Conservation (phyloP, 441 rosid genomes). For the Breynia disticha region DNA sequence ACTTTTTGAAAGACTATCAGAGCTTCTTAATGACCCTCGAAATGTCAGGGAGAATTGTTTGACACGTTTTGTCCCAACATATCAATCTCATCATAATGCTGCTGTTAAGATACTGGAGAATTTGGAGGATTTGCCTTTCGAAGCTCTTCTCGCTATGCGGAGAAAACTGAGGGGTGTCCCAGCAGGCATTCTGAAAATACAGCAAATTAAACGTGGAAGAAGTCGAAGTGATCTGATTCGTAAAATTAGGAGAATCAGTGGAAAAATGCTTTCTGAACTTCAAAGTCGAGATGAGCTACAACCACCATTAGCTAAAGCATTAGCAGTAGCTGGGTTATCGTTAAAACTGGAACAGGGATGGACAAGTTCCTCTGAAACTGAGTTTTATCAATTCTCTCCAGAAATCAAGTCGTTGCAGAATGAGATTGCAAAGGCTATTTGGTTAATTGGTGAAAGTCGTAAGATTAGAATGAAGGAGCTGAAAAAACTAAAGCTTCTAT, state of each 20-base stretch:
- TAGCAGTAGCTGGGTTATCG: conserved; percentile 57
- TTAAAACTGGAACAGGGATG: conserved; percentile 31
- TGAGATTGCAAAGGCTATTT: conserved; percentile 63
- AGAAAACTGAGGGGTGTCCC: conserved; percentile 53
- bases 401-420: conserved; percentile 50
- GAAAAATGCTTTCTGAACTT: conserved; percentile 54
- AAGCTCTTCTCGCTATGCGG: conserved; percentile 52
- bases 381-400: conserved; percentile 40
- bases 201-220: conserved; percentile 19
- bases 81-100: conserved; percentile 30
- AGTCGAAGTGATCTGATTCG: conserved; percentile 35
- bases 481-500: conserved; percentile 37
- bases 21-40: conserved; percentile 40
- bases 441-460: conserved; percentile 32
- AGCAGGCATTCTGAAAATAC: conserved; percentile 28
- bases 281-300: conserved; percentile 30
- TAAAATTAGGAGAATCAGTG: conserved; percentile 29
- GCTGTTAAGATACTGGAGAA: conserved; percentile 34
- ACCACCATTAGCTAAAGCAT: conserved; percentile 60
- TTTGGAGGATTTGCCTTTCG: conserved; percentile 46
- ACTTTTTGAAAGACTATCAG: conserved; percentile 27
- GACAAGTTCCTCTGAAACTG: conserved; percentile 17
- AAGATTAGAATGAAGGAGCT: conserved; percentile 45
- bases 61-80: conserved; percentile 21
- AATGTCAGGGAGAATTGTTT: conserved; percentile 35